Conservation (phyloP, 768 basidiomycete genomes). For the Lentinula boryana region DNA sequence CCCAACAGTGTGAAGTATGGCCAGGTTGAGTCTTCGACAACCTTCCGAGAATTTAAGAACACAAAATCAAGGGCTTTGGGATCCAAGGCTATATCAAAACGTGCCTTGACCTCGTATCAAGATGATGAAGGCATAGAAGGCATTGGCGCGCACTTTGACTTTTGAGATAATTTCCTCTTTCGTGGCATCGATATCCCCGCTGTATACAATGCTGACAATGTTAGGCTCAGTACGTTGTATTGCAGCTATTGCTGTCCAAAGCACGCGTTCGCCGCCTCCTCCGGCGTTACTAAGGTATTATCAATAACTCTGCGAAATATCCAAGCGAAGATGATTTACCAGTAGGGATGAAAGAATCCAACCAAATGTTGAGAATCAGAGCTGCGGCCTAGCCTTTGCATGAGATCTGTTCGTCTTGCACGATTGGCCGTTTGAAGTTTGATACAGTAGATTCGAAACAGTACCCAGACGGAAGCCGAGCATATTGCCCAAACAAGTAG, state of each 20-base stretch:
- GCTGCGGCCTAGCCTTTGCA: background rate
- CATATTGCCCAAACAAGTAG: background rate
- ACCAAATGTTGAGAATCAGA: slow-evolving; percentile 31
- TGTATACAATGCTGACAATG: slow-evolving; percentile 77
- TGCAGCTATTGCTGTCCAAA: slow-evolving; percentile 85
- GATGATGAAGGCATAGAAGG: background rate
- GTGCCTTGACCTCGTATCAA: slow-evolving; percentile 36
- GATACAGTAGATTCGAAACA: background rate
- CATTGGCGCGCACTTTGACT: slow-evolving; percentile 56
- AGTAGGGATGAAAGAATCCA: slow-evolving; percentile 71
- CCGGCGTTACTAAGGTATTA: slow-evolving; percentile 77
- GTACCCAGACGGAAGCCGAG: background rate
- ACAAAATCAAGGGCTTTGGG: slow-evolving; percentile 70
- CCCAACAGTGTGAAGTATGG: slow-evolving; percentile 87
- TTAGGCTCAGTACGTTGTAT: slow-evolving; percentile 65
- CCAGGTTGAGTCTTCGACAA: slow-evolving; percentile 83
- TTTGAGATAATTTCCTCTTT: slow-evolving; percentile 79
- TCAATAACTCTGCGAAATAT: slow-evolving; percentile 18
- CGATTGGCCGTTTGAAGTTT: background rate
- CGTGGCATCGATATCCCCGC: slow-evolving; percentile 75
- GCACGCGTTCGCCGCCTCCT: slow-evolving; percentile 92
- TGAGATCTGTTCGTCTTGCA: background rate
- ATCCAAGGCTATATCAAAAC: slow-evolving; percentile 75
- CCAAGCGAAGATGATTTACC: background rate
- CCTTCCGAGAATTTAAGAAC: slow-evolving; percentile 60